phyloP scores from a whole-genome alignment of 306 rosid species.

The Benincasa hispida region DNA sequence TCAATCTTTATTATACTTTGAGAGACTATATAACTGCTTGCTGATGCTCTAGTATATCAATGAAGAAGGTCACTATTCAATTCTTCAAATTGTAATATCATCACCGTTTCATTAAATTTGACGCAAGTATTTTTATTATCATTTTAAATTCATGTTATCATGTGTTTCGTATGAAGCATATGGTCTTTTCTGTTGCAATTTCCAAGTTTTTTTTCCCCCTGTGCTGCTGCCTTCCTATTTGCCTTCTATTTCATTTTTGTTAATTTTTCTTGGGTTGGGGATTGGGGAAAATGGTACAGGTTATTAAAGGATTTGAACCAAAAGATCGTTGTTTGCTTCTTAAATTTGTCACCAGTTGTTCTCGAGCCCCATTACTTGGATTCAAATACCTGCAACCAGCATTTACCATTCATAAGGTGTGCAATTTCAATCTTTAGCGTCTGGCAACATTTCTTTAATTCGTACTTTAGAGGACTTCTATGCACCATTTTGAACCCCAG shows the following conservation, averaged over 20 bases:
- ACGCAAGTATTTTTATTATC: neutral
- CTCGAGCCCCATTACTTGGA: slow-evolving; percentile 96
- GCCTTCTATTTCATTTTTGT: neutral
- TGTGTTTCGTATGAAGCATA: neutral
- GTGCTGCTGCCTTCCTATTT: neutral
- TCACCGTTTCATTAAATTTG: neutral
- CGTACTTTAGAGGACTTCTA: neutral
- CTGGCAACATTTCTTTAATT: neutral
- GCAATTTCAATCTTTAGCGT: slow-evolving; percentile 12
- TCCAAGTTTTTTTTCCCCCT: neutral
- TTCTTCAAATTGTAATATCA: neutral
- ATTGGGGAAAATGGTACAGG: slow-evolving; percentile 23
- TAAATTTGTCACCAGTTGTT: slow-evolving; percentile 95
- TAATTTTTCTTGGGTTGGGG: neutral
- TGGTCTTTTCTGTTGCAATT: neutral
- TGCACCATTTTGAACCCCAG: neutral
- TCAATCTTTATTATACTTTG: neutral
- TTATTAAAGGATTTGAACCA: slow-evolving; percentile 62
- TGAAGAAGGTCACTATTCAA: neutral
- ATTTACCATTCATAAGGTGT: slow-evolving; percentile 89
- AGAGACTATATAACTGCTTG: neutral
- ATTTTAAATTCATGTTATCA: neutral
- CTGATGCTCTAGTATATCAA: neutral
- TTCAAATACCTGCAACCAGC: slow-evolving; percentile 86
- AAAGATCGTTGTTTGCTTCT: slow-evolving; percentile 84